Conservation (phyloP, 1,284 basidiomycete genomes). For the Microstroma glucosiphilum region DNA sequence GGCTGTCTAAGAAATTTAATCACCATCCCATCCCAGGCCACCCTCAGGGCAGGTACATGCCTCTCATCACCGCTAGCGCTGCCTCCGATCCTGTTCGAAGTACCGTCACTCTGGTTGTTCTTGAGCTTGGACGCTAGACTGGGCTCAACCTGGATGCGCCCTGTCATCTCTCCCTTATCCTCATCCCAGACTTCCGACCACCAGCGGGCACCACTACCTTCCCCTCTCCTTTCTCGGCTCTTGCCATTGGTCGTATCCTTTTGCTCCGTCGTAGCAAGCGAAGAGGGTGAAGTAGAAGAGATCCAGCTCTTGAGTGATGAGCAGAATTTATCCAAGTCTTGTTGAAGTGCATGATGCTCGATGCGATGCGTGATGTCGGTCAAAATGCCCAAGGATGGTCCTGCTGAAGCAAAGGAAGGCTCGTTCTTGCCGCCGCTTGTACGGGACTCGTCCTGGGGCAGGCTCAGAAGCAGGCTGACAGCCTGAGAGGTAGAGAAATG, state of each 20-base stretch:
- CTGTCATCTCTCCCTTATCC: conserved; percentile 22
- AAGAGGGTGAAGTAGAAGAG: neutral
- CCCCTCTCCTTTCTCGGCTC: conserved; percentile 11
- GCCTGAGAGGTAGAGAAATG: conserved; percentile 46
- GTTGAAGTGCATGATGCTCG: conserved; percentile 24
- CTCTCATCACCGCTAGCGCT: neutral
- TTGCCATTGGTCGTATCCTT: neutral
- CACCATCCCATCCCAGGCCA: conserved; percentile 36
- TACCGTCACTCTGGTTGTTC: neutral
- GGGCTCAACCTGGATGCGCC: neutral
- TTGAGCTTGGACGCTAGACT: neutral
- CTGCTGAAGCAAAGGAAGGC: too few species aligned
- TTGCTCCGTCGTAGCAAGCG: neutral
- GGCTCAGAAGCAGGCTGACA: conserved; percentile 21
- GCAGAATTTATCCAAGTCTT: neutral
- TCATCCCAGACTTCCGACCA: conserved; percentile 39
- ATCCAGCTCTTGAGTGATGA: neutral
- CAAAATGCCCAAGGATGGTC: conserved; percentile 23
- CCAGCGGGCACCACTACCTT: conserved; percentile 27
- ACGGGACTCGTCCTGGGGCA: conserved; percentile 17
- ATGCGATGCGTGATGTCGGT: conserved; percentile 43
- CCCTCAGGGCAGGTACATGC: conserved; percentile 25
- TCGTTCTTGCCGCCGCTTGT: neutral
- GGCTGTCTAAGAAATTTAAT: conserved; percentile 16
- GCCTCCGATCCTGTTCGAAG: neutral